Evolutionary conservation across 2,329 filamentous ascomycete species (phyloP), one percentile per base, ranked within the genome.

Genomic region (Trichoderma breve): DNA sequence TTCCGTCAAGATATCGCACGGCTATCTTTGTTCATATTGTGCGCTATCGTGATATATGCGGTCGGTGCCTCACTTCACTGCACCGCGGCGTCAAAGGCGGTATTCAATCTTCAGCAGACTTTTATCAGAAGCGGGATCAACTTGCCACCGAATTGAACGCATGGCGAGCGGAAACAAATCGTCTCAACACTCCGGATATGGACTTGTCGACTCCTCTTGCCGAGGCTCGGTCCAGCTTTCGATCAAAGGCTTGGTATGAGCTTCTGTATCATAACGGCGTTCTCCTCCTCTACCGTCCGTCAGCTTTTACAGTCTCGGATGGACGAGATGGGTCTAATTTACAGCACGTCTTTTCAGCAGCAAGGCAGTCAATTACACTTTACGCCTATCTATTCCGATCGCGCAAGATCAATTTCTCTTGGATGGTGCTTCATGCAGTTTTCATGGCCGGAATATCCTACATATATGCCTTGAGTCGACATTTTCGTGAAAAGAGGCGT

Each of bases 391-490:
- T 86, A 0, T 83, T 85, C 63, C 80, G 81, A 7, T 83, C 82
- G 0, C 78, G 83, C 5, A 82, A 82, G 60, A 83, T 86, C 71
- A 86, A 86, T 74, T 86, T 82, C 55, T 83, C 82, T 0, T 86
- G 84, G 84, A 82, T 86, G 30, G 85, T 84, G 0, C 80, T 86
- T 71, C 85, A 86, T 64, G 80, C 83, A 0, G 80, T 86, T 1
- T 86, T 86, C 74, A 81, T 85, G 71, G 84, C 84, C 0, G 84
- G 84, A 0, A 72, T 84, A 0, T 82, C 82, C 0, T 85, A 84
- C 63, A 80, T 85, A 3, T 85, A 85, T 51, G 82, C 82, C 0
- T 72, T 84, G 0, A 78, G 82, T 7, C 24, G 63, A 32, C 63
- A 66, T 53, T 66, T 66, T 30, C 39, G 63, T 1, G 63, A 53